Evolutionary conservation across 2,329 filamentous ascomycete species (phyloP).

Genomic region (Endothia cerciana): DNA sequence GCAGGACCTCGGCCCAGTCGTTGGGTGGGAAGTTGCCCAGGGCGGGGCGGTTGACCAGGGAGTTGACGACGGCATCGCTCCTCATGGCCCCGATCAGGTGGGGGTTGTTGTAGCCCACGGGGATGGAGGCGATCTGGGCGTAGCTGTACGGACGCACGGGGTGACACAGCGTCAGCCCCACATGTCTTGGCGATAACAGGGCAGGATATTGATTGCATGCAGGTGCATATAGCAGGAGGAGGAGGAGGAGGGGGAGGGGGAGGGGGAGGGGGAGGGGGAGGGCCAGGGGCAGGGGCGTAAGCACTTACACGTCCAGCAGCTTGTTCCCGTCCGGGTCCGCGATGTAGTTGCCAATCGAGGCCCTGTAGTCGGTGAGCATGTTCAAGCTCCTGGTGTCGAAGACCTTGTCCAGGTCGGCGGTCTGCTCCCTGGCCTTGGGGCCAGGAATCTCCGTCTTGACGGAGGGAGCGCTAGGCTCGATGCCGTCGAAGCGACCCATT

Average conservation of each 20-base stretch:
- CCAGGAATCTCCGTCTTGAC: constrained; percentile 72
- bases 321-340: constrained; percentile 73
- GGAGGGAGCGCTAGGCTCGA: constrained; percentile 56
- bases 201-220: background rate
- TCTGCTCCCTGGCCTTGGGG: constrained; percentile 70
- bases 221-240: background rate
- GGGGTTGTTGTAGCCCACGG: constrained; percentile 91
- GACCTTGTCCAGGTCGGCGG: constrained; percentile 73
- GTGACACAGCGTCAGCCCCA: constrained; percentile 16
- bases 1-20: constrained; percentile 81
- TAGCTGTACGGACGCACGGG: constrained; percentile 54
- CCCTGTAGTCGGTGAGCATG: constrained; percentile 76
- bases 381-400: constrained; percentile 88
- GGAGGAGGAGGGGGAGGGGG: background rate
- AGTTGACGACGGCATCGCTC: constrained; percentile 76
- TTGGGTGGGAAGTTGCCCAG: constrained; percentile 88
- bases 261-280: background rate
- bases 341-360: constrained; percentile 81
- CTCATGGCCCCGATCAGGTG: constrained; percentile 70
- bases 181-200: background rate
- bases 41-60: constrained; percentile 86
- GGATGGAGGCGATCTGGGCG: constrained; percentile 91
- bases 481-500: constrained; percentile 29
- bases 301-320: constrained; percentile 69
- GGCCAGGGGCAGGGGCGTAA: background rate